Base-by-base conservation (phyloP, 2,329 filamentous ascomycete genomes). In the Arthroderma sp. region DNA sequence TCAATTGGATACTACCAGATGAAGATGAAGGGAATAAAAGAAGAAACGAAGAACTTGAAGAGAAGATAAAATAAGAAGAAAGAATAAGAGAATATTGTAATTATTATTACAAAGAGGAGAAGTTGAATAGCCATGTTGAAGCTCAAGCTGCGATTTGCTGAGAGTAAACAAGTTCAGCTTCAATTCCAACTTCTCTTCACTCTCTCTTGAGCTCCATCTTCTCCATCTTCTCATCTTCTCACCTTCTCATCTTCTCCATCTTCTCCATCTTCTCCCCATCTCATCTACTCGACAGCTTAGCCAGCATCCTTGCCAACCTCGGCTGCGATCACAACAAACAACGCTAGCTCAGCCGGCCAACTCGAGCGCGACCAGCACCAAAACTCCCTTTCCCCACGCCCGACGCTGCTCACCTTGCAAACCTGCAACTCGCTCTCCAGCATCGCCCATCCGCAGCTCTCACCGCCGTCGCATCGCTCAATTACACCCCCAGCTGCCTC, bases 401-500 rank as follows among this genome's bases (percentile, higher is more conserved):
- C 41, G 19, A 19, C 23, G 19, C 41, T 19, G 19, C 41, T 23
- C 11, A 11, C 19, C 21, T 13, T 47, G 19, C 41, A 47, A 38
- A 53, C 49, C 25, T 43, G 15, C 39, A 4, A 52, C 11, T 25
- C 23, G 35, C 49, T n/a, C 39, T 43, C 19, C 39, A n/a, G 39
- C 47, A 17, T 31, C 47, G 25, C 13, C 47, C 47, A n/a, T 19
- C 21, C 47, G 19, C 47, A 49, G 21, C 31, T 52, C 23, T 8
- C 35, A 19, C 37, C 11, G 21, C 19, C 21, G 41, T 25, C 19
- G 19, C 41, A 19, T 25, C 19, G 13, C 15, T 15, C 38, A 28
- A 41, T 35, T 25, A 9, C 44, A 9, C 47, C 37, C 37, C 54
- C 25, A 53, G 58, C 43, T 54, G 33, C 54, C 53, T 19, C 38